phyloP scores from a whole-genome alignment of 257 asterid species.

The Solanum virginianum region DNA sequence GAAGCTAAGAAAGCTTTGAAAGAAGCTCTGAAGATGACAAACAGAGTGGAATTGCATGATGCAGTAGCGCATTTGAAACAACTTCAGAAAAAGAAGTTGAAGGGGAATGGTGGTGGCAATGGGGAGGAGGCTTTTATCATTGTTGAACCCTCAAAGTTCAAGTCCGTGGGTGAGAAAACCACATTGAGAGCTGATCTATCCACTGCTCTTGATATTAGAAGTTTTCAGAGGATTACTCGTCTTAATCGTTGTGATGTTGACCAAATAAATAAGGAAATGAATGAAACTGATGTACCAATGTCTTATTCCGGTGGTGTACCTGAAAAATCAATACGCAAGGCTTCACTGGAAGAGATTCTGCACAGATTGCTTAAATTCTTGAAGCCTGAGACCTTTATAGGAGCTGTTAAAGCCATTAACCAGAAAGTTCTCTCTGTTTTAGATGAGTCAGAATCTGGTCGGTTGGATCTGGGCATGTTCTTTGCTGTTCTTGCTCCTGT shows the following conservation, averaged over 20 bases:
- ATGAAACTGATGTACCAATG: conserved; percentile 60
- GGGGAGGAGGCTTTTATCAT: conserved; percentile 64
- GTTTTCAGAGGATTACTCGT: conserved; percentile 87
- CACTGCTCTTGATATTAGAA: conserved; percentile 67
- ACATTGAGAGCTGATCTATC: conserved; percentile 56
- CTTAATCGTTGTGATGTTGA: conserved; percentile 78
- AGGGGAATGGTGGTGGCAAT: conserved; percentile 49
- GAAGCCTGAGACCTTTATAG: conserved; percentile 92
- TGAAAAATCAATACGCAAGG: conserved; percentile 83
- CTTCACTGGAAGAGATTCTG: conserved; percentile 74
- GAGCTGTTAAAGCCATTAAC: conserved; percentile 88
- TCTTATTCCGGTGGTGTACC: conserved; percentile 87
- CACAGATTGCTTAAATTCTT: conserved; percentile 62
- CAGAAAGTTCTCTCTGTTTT: conserved; percentile 67
- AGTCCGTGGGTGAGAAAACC: conserved; percentile 68
- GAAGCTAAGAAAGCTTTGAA: conserved; percentile 93
- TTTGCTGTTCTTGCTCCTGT: conserved; percentile 80
- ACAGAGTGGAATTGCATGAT: conserved; percentile 86
- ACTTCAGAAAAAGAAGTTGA: conserved; percentile 71
- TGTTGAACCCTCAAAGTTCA: conserved; percentile 67
- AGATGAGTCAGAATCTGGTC: conserved; percentile 80
- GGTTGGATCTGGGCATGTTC: conserved; percentile 88
- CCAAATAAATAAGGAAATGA: conserved; percentile 70
- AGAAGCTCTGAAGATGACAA: conserved; percentile 93
- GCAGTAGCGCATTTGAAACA: conserved; percentile 90